These are phyloP conservation scores for Monilinia fructicola DNA, from an alignment of 2,329 filamentous ascomycete genomes.

Conservation along the genomic window DNA sequence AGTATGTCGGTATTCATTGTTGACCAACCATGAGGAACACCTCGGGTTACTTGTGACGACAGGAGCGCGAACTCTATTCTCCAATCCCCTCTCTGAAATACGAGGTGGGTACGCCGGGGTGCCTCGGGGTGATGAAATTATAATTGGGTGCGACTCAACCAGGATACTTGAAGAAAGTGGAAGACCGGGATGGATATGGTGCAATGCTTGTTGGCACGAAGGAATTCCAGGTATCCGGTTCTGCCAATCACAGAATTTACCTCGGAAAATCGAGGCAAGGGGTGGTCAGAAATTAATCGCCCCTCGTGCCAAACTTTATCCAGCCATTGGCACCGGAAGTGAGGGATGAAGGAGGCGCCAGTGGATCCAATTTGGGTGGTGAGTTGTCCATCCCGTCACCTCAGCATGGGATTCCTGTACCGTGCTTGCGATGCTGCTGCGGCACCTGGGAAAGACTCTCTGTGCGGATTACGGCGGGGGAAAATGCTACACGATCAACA, in stretches of 20 bases:
- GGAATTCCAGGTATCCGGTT: constrained; percentile 12
- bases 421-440: not conserved
- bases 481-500: not conserved
- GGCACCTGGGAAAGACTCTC: not conserved
- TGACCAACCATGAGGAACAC: not conserved
- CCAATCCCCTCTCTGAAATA: not conserved
- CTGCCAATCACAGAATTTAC: constrained; percentile 6
- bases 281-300: not conserved
- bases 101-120: not conserved
- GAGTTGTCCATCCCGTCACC: not conserved
- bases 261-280: not conserved
- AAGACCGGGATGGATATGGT: not conserved
- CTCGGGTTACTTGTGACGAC: not conserved
- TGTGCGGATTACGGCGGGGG: not conserved
- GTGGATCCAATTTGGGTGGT: not conserved
- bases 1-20: constrained; percentile 1
- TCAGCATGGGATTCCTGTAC: not conserved
- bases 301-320: not conserved
- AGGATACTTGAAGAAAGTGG: not conserved
- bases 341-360: not conserved
- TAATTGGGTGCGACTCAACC: not conserved
- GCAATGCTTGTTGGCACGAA: not conserved
- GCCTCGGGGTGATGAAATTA: not conserved
- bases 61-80: not conserved
- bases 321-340: not conserved